Evolutionary conservation across 768 basidiomycete genomes (phyloP).

Genomic region (Tubosaeta brunneosetosa): DNA sequence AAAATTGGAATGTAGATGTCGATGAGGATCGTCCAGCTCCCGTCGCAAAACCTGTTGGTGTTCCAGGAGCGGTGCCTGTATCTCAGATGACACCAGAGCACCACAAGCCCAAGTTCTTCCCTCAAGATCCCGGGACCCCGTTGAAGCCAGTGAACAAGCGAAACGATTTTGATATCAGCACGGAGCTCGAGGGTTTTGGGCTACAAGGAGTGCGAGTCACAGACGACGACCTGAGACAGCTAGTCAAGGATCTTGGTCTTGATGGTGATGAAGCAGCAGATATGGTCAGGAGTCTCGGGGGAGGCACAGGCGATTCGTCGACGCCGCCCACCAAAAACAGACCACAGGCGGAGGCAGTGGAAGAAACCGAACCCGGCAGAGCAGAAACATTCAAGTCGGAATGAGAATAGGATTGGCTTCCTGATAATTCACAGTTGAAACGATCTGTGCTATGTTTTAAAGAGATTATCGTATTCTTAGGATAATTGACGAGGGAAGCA

Average conservation of each 20-base stretch:
- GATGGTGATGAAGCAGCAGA: constrained; percentile 74
- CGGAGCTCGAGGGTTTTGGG: constrained; percentile 64
- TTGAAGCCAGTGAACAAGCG: constrained; percentile 55
- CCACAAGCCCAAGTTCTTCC: constrained; percentile 54
- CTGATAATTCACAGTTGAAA: background rate
- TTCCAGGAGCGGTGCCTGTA: constrained; percentile 73
- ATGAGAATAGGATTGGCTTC: constrained; percentile 3
- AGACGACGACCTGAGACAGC: constrained; percentile 63
- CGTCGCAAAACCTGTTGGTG: constrained; percentile 61
- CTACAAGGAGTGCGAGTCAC: constrained; percentile 75
- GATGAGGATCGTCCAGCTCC: constrained; percentile 60
- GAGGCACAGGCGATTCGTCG: constrained; percentile 8
- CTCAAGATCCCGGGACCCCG: constrained; percentile 40
- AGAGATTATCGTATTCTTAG: too few species aligned
- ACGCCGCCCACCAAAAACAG: constrained; percentile 9
- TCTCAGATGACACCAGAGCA: constrained; percentile 78
- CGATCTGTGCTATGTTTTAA: background rate
- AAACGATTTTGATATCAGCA: constrained; percentile 59
- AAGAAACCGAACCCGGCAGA: background rate
- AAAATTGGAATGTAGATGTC: constrained; percentile 54
- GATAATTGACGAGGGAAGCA: too few species aligned
- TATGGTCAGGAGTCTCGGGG: constrained; percentile 59
- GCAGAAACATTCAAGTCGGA: constrained; percentile 1
- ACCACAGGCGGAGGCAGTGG: constrained; percentile 2
- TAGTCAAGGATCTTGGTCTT: constrained; percentile 73